phyloP scores from a whole-genome alignment of 108 stramenopile species.

The Nitzschia inconspicua region DNA sequence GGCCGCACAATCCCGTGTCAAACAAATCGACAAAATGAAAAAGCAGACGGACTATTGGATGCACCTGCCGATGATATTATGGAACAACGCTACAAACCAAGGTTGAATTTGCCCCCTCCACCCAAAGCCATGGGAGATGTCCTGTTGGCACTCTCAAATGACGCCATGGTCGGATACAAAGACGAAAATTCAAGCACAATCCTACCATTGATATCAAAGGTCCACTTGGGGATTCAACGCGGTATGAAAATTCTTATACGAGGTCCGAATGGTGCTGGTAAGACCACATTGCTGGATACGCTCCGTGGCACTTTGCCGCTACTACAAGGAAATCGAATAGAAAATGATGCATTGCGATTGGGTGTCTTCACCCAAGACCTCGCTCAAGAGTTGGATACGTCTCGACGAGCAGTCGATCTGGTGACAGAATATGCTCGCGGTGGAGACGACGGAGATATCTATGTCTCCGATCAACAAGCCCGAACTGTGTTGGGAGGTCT shows the following conservation, averaged over 20 bases:
- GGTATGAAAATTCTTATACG: slow-evolving; percentile 75
- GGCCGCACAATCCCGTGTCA: slow-evolving; percentile 83
- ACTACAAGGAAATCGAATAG: slow-evolving; percentile 58
- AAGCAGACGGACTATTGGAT: slow-evolving; percentile 57
- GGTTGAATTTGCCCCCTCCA: slow-evolving; percentile 44
- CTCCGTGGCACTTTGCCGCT: slow-evolving; percentile 77
- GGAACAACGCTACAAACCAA: slow-evolving; percentile 19
- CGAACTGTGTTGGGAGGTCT: slow-evolving; percentile 74
- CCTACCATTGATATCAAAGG: slow-evolving; percentile 36
- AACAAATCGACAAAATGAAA: slow-evolving; percentile 69
- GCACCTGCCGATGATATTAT: slow-evolving; percentile 49
- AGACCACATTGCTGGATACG: slow-evolving; percentile 83
- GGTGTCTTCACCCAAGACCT: slow-evolving; percentile 87
- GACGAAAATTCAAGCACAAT: background rate
- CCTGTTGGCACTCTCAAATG: slow-evolving; percentile 43
- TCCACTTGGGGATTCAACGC: slow-evolving; percentile 37
- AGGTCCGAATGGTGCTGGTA: slow-evolving; percentile 86
- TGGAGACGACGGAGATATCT: slow-evolving; percentile 62
- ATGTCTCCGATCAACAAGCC: slow-evolving; percentile 72
- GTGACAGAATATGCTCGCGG: slow-evolving; percentile 70
- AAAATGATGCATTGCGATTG: slow-evolving; percentile 58
- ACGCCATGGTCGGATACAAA: slow-evolving; percentile 62
- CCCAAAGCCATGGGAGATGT: slow-evolving; percentile 57
- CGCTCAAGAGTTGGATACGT: slow-evolving; percentile 79
- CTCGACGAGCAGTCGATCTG: slow-evolving; percentile 64